phyloP scores from a whole-genome alignment of 139 green algal species.

The Trebouxia sp. region DNA sequence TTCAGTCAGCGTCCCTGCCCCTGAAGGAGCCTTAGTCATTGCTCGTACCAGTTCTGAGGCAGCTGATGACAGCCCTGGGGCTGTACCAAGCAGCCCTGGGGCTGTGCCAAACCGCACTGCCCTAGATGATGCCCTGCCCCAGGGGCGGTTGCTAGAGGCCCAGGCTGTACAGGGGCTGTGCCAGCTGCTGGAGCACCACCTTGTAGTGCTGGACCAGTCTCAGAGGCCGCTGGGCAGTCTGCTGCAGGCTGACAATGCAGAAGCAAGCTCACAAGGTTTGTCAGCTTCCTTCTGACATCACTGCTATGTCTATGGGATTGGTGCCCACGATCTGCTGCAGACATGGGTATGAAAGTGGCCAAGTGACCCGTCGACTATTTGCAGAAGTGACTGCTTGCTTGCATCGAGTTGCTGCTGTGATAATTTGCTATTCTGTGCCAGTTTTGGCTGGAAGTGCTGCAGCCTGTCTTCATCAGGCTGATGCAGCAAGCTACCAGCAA shows the following conservation, averaged over 20 bases:
- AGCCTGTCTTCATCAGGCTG: no score
- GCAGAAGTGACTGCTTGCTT: no score
- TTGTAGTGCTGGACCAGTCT: constrained; percentile 24
- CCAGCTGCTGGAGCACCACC: constrained; percentile 38
- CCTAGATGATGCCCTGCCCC: not conserved
- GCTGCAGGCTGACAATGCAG: not conserved
- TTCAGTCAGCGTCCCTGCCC: not conserved
- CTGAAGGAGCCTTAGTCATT: not conserved
- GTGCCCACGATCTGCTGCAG: not conserved
- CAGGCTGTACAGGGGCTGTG: constrained; percentile 37
- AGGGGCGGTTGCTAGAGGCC: not conserved
- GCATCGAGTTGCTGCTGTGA: no score
- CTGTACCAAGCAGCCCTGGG: not conserved
- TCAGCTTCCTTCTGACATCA: not conserved
- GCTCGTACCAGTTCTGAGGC: not conserved
- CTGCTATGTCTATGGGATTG: not conserved
- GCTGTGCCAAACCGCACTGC: not conserved
- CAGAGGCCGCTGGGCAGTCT: not conserved
- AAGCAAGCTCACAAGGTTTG: constrained; percentile 1
- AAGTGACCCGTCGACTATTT: no score
- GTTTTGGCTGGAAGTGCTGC: no score
- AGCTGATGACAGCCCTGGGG: not conserved
- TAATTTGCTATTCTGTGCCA: no score
- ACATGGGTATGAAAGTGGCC: no score
- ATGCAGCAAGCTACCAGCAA: no score